phyloP scores from a whole-genome alignment of 352 stramenopile species.

The Phytophthora macrochlamydospora region DNA sequence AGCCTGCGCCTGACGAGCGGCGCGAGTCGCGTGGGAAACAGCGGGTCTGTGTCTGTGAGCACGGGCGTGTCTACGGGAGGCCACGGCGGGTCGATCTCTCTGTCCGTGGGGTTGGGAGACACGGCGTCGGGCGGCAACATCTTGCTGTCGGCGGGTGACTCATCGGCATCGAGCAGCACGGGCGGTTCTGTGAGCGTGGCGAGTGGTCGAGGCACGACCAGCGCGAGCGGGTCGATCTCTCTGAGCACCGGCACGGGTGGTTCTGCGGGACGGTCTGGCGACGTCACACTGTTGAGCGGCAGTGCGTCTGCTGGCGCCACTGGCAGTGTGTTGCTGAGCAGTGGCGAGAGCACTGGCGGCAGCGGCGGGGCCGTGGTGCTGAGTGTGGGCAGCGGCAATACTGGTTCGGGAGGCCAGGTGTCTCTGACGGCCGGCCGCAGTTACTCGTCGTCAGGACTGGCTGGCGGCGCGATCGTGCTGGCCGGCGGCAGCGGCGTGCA shows the following conservation, averaged over 20 bases:
- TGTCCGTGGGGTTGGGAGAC: not conserved
- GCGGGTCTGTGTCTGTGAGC: slow-evolving; percentile 1
- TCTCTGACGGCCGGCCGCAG: slow-evolving; percentile 3
- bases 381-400: slow-evolving; percentile 7
- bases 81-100: not conserved
- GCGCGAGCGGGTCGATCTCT: slow-evolving; percentile 13
- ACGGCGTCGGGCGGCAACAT: not conserved
- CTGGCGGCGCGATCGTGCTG: slow-evolving; percentile 5
- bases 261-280: not conserved
- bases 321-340: not conserved
- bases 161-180: not conserved
- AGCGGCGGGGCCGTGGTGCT: slow-evolving; percentile 10
- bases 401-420: slow-evolving; percentile 1
- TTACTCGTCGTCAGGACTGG: not conserved
- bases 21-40: not conserved
- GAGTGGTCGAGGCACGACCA: slow-evolving; percentile 18
- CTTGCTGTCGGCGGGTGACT: not conserved
- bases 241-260: slow-evolving; percentile 9
- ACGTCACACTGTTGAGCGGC: not conserved
- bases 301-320: not conserved
- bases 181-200: not conserved
- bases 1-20: not conserved
- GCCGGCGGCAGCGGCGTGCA: not conserved
- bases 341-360: slow-evolving; percentile 1
- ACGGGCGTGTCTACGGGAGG: slow-evolving; percentile 4